Base-by-base conservation (phyloP, 768 basidiomycete genomes). In the Termitomyces sp. region DNA sequence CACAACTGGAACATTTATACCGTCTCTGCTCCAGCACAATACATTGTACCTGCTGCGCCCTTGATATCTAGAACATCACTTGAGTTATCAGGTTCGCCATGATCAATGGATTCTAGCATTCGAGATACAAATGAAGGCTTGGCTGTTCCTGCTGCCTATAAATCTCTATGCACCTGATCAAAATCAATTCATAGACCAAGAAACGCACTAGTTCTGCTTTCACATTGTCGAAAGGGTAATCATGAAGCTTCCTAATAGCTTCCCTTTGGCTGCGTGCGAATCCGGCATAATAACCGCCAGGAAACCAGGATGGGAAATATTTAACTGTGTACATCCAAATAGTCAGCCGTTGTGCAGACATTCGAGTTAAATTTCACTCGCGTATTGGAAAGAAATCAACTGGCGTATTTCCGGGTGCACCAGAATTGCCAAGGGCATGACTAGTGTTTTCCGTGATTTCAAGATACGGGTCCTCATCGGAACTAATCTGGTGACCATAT, bases 401-500 rank as follows among this genome's bases (percentile, higher is more conserved):
- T 6, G 54, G 57, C 13, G 60, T 58, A 26, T 44, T 35, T 22
- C 58, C 55, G 14, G 74, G 55, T 61, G 70, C 30, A 40, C 63
- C 61, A 57, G 69, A 30, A 59, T 63, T 22, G 55, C 57, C 16
- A 44, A 71, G 42, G 57, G 69, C 60, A 13, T 64, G 36, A 28
- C 68, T 60, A 18, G 70, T 66, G 18, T 65, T 60, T 28, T 77
- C 70, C 2, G 72, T 72, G 6, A 73, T 58, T 4, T 63, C 44
- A n/a, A 82, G 64, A 51, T 74, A 70, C 2, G 69, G 69, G 55
- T 81, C 78, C 2, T 75, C 71, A 24, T 63, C 55, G 10, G 66
- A 66, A 8, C 58, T 61, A 33, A 74, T 62, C 13, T 62, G 58
- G 33, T 73, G 68, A 2, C 76, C 75, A 49, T 72, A 74, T 1